Evolutionary conservation across 768 basidiomycete genomes (phyloP).

Genomic region (Serendipita sp.): DNA sequence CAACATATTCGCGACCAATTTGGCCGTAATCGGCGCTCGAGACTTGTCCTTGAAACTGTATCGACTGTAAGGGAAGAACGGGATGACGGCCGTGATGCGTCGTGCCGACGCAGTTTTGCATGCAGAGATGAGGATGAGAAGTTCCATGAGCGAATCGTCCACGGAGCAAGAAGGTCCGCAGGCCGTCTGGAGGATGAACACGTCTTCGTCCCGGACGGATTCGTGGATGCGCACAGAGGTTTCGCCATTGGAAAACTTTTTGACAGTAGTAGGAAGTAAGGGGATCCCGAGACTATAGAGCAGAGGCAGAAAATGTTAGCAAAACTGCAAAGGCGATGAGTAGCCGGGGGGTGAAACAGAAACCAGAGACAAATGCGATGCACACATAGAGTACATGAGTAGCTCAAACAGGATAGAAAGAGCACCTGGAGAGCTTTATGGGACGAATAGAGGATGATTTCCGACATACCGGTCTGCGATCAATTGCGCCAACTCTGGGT

Average conservation of each 20-base stretch:
- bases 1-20: constrained; percentile 96
- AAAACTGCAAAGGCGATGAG: constrained; percentile 22
- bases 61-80: constrained; percentile 91
- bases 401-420: too few relatives aligned
- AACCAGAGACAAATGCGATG: constrained; percentile 18
- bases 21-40: constrained; percentile 92
- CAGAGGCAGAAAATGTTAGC: constrained; percentile 23
- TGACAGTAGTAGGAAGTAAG: constrained; percentile 69
- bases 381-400: not conserved
- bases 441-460: too few relatives aligned
- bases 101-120: constrained; percentile 94
- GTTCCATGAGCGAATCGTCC: constrained; percentile 96
- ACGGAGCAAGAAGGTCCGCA: constrained; percentile 45
- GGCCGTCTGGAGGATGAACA: constrained; percentile 93
- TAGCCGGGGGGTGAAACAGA: constrained; percentile 19
- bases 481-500: constrained; percentile 88
- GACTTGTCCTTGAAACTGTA: constrained; percentile 98
- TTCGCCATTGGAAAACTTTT: constrained; percentile 90
- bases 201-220: constrained; percentile 93
- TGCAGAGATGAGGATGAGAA: constrained; percentile 94
- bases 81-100: constrained; percentile 92
- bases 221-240: constrained; percentile 89
- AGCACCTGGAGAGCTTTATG: too few relatives aligned
- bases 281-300: constrained; percentile 68
- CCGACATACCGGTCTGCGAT: constrained; percentile 93